Conservation (phyloP, 2,329 filamentous ascomycete genomes). For the Tolypocladium amazonense region DNA sequence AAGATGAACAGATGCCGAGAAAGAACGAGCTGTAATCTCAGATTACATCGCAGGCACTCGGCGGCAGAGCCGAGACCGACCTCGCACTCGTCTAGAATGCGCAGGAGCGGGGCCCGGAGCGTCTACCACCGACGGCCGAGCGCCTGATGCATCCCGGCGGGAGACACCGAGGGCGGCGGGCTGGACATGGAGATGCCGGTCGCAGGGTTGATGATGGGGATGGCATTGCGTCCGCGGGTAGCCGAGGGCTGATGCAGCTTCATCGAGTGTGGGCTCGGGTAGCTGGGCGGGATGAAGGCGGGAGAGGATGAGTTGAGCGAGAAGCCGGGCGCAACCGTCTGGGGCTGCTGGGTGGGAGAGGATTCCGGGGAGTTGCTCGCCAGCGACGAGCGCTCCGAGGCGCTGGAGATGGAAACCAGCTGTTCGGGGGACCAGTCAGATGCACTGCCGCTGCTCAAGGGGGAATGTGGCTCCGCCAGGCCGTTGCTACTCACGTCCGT, state of each 20-base stretch:
- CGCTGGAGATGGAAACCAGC: slow-evolving; percentile 85
- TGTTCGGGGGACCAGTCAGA: slow-evolving; percentile 35
- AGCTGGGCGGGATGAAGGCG: slow-evolving; percentile 53
- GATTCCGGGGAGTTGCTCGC: slow-evolving; percentile 89
- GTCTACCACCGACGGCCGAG: slow-evolving; percentile 45
- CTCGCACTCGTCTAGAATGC: slow-evolving; percentile 22
- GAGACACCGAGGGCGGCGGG: slow-evolving; percentile 65
- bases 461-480: slow-evolving; percentile 7
- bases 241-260: slow-evolving; percentile 89
- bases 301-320: slow-evolving; percentile 60
- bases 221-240: slow-evolving; percentile 84
- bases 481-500: slow-evolving; percentile 61
- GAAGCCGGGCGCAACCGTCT: slow-evolving; percentile 67
- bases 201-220: slow-evolving; percentile 93
- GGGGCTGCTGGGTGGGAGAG: slow-evolving; percentile 81
- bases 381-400: slow-evolving; percentile 87
- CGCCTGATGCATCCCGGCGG: slow-evolving; percentile 47
- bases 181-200: slow-evolving; percentile 83
- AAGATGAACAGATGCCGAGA: slow-evolving; percentile 36
- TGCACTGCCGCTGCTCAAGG: slow-evolving; percentile 6
- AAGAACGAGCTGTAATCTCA: slow-evolving; percentile 26
- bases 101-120: slow-evolving; percentile 10
- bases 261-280: slow-evolving; percentile 55
- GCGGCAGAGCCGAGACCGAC: slow-evolving; percentile 23
- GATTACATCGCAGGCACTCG: slow-evolving; percentile 23